Conservation (phyloP, 768 basidiomycete species). For the Suillus placidus region DNA sequence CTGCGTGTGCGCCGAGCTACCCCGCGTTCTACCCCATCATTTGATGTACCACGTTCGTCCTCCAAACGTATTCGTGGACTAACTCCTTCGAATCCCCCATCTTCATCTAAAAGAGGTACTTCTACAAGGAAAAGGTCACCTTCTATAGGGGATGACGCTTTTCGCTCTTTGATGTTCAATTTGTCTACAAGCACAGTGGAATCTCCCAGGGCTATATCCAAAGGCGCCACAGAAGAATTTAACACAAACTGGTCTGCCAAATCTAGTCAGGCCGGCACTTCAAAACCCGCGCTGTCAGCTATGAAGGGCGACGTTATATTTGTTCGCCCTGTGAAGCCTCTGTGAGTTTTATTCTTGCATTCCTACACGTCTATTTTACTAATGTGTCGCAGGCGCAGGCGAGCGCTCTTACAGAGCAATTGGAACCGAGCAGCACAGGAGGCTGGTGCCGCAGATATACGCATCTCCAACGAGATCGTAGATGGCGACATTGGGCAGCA, state of each 20-base stretch:
- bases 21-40: constrained; percentile 1
- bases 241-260: background rate
- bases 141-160: constrained; percentile 1
- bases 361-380: background rate
- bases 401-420: constrained; percentile 26
- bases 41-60: background rate
- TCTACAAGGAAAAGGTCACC: background rate
- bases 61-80: background rate
- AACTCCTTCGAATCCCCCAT: background rate
- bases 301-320: background rate
- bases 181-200: background rate
- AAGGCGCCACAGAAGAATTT: too few relatives aligned
- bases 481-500: constrained; percentile 45
- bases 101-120: background rate
- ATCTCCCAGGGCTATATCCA: background rate
- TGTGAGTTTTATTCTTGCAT: background rate
- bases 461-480: constrained; percentile 37
- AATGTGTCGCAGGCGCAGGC: constrained; percentile 17
- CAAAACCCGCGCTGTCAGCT: background rate
- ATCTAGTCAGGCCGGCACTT: background rate
- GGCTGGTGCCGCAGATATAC: constrained; percentile 34
- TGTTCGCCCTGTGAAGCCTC: background rate
- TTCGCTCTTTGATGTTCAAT: constrained; percentile 3
- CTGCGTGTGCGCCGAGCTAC: constrained; percentile 7
- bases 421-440: constrained; percentile 35